phyloP scores from a whole-genome alignment of 83 land plant species.

The Thuja plicata region DNA sequence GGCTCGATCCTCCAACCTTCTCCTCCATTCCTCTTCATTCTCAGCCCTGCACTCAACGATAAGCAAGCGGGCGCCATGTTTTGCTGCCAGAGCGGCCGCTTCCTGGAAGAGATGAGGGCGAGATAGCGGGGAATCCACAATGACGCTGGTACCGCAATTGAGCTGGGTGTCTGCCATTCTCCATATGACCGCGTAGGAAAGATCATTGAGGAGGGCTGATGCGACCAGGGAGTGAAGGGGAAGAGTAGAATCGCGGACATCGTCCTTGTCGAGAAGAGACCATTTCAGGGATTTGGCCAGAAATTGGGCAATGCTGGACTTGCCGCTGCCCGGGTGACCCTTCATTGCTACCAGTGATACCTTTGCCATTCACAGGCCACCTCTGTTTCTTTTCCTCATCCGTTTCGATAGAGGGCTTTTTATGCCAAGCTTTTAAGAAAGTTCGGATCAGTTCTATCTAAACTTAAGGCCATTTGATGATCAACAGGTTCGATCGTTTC shows the following conservation, averaged over 20 bases:
- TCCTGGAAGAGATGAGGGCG: conserved; percentile 49
- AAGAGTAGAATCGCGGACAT: conserved; percentile 55
- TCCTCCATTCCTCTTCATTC: conserved; percentile 50
- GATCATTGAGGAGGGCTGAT: conserved; percentile 54
- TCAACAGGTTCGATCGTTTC: too few species aligned
- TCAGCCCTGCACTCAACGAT: conserved; percentile 62
- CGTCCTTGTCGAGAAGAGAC: conserved; percentile 88
- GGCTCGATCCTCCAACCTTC: conserved; percentile 50
- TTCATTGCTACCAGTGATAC: conserved; percentile 66
- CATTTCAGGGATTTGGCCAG: conserved; percentile 42
- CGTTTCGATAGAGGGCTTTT: too few species aligned
- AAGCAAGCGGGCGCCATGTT: conserved; percentile 25
- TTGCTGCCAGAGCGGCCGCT: conserved; percentile 22
- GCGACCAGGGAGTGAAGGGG: conserved; percentile 30
- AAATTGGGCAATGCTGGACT: conserved; percentile 56
- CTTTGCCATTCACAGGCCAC: neutral
- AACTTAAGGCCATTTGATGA: too few species aligned
- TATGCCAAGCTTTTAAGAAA: too few species aligned
- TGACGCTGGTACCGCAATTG: conserved; percentile 46
- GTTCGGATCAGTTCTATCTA: too few species aligned
- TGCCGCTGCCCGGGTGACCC: conserved; percentile 87
- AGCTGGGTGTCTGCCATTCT: conserved; percentile 61
- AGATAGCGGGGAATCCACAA: conserved; percentile 82
- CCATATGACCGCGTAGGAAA: conserved; percentile 71
- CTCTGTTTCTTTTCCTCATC: too few species aligned